phyloP scores from a whole-genome alignment of 1,284 basidiomycete species.

The Leccinum subrobustum region DNA sequence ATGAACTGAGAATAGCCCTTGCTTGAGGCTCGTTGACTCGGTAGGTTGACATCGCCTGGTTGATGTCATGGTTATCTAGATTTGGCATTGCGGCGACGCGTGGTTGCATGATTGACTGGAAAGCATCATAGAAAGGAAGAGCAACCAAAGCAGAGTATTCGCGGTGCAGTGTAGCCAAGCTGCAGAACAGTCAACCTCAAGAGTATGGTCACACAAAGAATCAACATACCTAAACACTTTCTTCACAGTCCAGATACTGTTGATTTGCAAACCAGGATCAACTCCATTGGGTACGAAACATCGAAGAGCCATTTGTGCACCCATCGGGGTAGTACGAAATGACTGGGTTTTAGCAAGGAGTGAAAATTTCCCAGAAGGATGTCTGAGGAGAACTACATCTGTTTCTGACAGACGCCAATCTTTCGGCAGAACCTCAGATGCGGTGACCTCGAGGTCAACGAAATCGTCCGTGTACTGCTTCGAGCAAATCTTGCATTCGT shows the following conservation, averaged over 20 bases:
- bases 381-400: slow-evolving; percentile 74
- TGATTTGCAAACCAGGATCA: slow-evolving; percentile 62
- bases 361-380: slow-evolving; percentile 47
- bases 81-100: slow-evolving; percentile 49
- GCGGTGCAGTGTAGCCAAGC: slow-evolving; percentile 87
- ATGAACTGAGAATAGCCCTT: slow-evolving; percentile 78
- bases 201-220: slow-evolving; percentile 4
- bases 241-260: slow-evolving; percentile 71
- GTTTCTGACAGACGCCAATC: slow-evolving; percentile 79
- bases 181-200: slow-evolving; percentile 33
- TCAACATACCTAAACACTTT: slow-evolving; percentile 78
- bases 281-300: slow-evolving; percentile 41
- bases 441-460: slow-evolving; percentile 67
- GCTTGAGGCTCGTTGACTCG: slow-evolving; percentile 95
- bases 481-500: slow-evolving; percentile 58
- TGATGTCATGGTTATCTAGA: slow-evolving; percentile 56
- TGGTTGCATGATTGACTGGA: slow-evolving; percentile 69
- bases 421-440: slow-evolving; percentile 55
- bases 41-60: slow-evolving; percentile 68
- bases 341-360: slow-evolving; percentile 79
- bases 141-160: slow-evolving; percentile 90
- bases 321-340: slow-evolving; percentile 55
- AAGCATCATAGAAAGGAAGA: slow-evolving; percentile 81
- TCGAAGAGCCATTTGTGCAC: slow-evolving; percentile 50
- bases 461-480: slow-evolving; percentile 72